phyloP scores from a whole-genome alignment of 139 green algal genomes.

The Coelastrella sp. region DNA sequence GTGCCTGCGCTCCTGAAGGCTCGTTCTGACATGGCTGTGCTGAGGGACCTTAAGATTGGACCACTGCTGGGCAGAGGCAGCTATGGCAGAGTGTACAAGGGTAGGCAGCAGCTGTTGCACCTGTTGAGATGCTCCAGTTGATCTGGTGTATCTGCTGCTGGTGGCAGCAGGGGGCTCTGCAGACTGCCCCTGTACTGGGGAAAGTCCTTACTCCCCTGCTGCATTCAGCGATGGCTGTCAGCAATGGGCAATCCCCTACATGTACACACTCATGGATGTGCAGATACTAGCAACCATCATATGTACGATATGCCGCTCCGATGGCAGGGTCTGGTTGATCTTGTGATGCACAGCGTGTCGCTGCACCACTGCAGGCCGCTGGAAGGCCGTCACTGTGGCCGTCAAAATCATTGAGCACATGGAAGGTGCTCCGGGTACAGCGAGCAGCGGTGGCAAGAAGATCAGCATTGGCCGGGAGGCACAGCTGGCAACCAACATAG shows the following conservation, averaged over 20 bases:
- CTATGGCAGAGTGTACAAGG: slow-evolving; percentile 45
- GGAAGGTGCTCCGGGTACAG: slow-evolving; percentile 7
- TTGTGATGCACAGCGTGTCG: background rate
- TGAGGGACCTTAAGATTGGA: slow-evolving; percentile 39
- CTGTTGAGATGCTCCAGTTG: background rate
- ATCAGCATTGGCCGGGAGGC: slow-evolving; percentile 32
- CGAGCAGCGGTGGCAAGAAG: slow-evolving; percentile 34
- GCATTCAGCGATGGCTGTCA: too few relatives aligned
- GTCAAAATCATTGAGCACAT: slow-evolving; percentile 47
- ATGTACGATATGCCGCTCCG: too few relatives aligned
- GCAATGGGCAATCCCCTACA: too few relatives aligned
- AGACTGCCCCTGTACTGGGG: background rate
- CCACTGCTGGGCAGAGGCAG: slow-evolving; percentile 39
- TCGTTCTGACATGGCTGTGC: slow-evolving; percentile 9
- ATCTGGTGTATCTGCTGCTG: too few relatives aligned
- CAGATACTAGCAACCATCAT: too few relatives aligned
- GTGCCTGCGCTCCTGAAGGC: slow-evolving; percentile 15
- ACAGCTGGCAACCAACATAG: slow-evolving; percentile 28
- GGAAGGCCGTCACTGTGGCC: slow-evolving; percentile 35
- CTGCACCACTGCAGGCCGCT: slow-evolving; percentile 19
- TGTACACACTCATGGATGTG: too few relatives aligned
- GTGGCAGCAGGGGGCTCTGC: too few relatives aligned
- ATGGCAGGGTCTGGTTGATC: too few relatives aligned
- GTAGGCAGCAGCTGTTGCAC: background rate
- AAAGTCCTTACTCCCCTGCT: background rate